Percentiles rank a stretch among this genome's conserved stretches.
phyloP scores from a whole-genome alignment of 148 eudicot genomes.

The Vaccinium myrtillus region DNA sequence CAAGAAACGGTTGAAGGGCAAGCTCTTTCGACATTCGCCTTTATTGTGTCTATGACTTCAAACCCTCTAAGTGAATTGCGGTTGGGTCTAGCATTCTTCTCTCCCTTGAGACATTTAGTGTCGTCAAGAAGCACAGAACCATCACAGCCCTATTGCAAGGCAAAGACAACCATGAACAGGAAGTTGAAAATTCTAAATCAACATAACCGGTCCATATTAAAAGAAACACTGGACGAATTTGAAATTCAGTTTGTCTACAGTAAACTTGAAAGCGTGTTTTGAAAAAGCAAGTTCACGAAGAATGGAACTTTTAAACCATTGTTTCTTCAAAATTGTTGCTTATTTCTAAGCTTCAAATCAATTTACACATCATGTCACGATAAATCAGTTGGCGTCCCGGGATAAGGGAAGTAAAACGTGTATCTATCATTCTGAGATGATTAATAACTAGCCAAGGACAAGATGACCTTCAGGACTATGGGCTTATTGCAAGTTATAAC shows the following conservation, averaged over 20 bases:
- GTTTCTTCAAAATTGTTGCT: not conserved
- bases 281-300: slow-evolving; percentile 1
- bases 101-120: slow-evolving; percentile 39
- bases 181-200: not conserved
- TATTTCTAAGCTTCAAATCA: not conserved
- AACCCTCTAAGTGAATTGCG: slow-evolving; percentile 43
- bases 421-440: not conserved
- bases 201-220: not conserved
- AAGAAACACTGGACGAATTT: not conserved
- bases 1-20: slow-evolving; percentile 35
- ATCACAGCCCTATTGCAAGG: slow-evolving; percentile 45
- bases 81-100: slow-evolving; percentile 49
- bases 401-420: not conserved
- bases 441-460: not conserved
- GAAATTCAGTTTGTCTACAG: not conserved
- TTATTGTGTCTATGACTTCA: slow-evolving; percentile 40
- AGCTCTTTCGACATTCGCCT: slow-evolving; percentile 29
- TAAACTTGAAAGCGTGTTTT: not conserved
- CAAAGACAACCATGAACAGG: not conserved
- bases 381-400: not conserved
- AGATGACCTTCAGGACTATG: not conserved
- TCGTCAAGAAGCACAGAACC: slow-evolving; percentile 56
- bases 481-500: not conserved
- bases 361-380: not conserved
- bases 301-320: not conserved